Percentiles rank a stretch among this genome's conserved stretches.
Evolutionary conservation across 441 rosid genomes (phyloP).

Genomic region (Melastoma candidum): DNA sequence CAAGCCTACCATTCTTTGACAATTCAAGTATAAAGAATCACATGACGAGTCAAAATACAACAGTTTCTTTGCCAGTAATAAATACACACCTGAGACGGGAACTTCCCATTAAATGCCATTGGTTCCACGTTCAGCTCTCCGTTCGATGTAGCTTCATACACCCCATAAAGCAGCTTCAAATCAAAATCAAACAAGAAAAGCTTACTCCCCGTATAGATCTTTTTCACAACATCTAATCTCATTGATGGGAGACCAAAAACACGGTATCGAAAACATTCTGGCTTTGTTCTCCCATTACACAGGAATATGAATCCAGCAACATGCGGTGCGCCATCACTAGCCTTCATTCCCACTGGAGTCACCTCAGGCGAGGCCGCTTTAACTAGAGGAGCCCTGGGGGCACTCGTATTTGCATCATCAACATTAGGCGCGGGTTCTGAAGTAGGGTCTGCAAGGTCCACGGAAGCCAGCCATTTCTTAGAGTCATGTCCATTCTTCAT

Average conservation of each 20-base stretch:
- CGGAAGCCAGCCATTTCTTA: no score
- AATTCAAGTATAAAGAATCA: slow-evolving; percentile 2
- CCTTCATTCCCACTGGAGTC: no score
- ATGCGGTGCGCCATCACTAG: background rate
- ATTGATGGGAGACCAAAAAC: slow-evolving; percentile 38
- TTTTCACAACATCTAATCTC: slow-evolving; percentile 18
- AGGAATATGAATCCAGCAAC: slow-evolving; percentile 40
- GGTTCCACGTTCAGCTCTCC: slow-evolving; percentile 32
- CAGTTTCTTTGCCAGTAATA: no score
- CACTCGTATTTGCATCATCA: no score
- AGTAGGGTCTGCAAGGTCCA: no score
- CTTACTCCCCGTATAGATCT: slow-evolving; percentile 37
- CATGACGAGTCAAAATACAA: background rate
- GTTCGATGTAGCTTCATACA: slow-evolving; percentile 30
- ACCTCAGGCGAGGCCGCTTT: no score
- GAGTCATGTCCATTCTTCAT: no score
- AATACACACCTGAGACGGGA: slow-evolving; percentile 26
- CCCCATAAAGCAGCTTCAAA: slow-evolving; percentile 39
- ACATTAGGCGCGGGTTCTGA: no score
- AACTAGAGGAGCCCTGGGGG: no score
- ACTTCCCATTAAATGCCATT: slow-evolving; percentile 21
- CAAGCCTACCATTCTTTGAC: background rate
- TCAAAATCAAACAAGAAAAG: slow-evolving; percentile 46
- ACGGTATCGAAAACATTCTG: slow-evolving; percentile 30
- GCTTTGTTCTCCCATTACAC: slow-evolving; percentile 40